Conservation (phyloP, 2,329 filamentous ascomycete genomes). For the Alternaria triticimaculans region DNA sequence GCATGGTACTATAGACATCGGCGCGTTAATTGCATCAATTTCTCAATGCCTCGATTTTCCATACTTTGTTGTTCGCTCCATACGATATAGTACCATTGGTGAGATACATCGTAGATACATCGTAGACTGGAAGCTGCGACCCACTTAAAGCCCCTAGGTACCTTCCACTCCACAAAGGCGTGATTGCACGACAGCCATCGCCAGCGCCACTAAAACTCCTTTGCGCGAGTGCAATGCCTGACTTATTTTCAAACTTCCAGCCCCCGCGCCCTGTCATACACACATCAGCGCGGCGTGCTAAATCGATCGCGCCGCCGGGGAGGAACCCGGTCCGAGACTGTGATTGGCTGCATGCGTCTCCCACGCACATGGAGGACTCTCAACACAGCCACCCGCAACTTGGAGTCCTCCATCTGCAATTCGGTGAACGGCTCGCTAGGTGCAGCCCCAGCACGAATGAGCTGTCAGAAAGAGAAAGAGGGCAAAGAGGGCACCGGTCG, state of each 20-base stretch:
- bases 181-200: not conserved
- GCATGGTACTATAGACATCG: constrained; percentile 1
- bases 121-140: not conserved
- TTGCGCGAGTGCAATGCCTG: not conserved
- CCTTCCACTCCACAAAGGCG: not conserved
- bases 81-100: not conserved
- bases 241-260: not conserved
- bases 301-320: constrained; percentile 3
- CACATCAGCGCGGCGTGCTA: constrained; percentile 3
- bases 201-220: not conserved
- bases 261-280: constrained; percentile 1
- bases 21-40: not conserved
- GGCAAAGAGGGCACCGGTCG: constrained; percentile 6
- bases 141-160: not conserved
- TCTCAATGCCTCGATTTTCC: not conserved
- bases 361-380: constrained; percentile 8
- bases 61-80: not conserved
- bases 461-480: not conserved
- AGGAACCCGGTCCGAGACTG: not conserved
- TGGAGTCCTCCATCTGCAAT: constrained; percentile 10
- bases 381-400: constrained; percentile 10
- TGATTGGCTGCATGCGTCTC: constrained; percentile 6
- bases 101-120: not conserved
- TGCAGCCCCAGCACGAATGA: constrained; percentile 4
- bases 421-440: constrained; percentile 3